These are phyloP conservation scores for Aristolochia contorta DNA, from an alignment of 164 flowering plant genomes.

Conservation along the genomic window DNA sequence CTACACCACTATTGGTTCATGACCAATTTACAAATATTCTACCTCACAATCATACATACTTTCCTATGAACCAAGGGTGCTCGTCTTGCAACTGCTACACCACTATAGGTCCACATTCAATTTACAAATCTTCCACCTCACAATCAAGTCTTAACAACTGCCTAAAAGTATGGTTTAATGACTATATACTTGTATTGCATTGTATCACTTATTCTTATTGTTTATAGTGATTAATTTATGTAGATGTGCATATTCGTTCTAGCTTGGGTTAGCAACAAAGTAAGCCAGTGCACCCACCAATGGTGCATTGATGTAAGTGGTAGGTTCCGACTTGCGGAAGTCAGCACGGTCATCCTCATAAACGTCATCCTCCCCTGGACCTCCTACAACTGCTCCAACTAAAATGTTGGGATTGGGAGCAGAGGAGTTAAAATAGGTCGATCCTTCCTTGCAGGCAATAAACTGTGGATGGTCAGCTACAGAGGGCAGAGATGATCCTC, in stretches of 20 bases:
- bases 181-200: neutral
- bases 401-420: constrained; percentile 62
- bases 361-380: constrained; percentile 71
- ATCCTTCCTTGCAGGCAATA: constrained; percentile 74
- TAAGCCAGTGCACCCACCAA: constrained; percentile 81
- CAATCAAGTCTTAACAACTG: no score
- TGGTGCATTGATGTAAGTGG: constrained; percentile 95
- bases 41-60: no score
- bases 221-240: neutral
- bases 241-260: neutral
- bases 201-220: neutral
- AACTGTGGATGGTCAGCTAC: constrained; percentile 52
- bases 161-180: no score
- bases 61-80: no score
- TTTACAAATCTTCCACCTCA: no score
- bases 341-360: constrained; percentile 72
- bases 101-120: no score
- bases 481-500: constrained; percentile 87
- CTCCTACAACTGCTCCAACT: constrained; percentile 80
- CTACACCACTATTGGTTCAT: no score
- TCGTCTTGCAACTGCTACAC: no score
- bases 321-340: constrained; percentile 77
- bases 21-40: no score
- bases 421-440: constrained; percentile 59
- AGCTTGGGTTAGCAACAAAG: constrained; percentile 49